phyloP scores from a whole-genome alignment of 805 yeast species.

The Ogataea haglerorum region DNA sequence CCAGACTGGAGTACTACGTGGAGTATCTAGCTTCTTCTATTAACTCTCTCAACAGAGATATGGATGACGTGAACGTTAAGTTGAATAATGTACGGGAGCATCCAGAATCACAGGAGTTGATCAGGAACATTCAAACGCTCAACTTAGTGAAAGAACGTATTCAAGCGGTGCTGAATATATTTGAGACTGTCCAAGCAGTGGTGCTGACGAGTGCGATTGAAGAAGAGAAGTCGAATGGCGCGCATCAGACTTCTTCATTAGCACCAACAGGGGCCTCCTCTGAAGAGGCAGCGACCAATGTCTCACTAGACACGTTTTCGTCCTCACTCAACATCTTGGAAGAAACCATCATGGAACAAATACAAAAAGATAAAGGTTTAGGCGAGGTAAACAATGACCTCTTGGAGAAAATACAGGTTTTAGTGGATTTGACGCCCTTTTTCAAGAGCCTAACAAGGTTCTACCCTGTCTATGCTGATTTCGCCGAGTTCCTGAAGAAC shows the following conservation, averaged over 20 bases:
- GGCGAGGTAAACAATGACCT: slow-evolving; percentile 34
- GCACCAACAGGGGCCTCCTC: slow-evolving; percentile 13
- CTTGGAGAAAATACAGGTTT: slow-evolving; percentile 41
- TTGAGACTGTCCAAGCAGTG: slow-evolving; percentile 43
- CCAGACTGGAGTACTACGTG: slow-evolving; percentile 63
- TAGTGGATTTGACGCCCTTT: slow-evolving; percentile 48
- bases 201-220: slow-evolving; percentile 31
- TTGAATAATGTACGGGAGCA: slow-evolving; percentile 14
- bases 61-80: slow-evolving; percentile 32
- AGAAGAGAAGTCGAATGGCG: slow-evolving; percentile 9
- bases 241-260: neutral
- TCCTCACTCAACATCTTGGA: slow-evolving; percentile 43
- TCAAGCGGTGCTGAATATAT: slow-evolving; percentile 41
- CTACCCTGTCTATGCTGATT: slow-evolving; percentile 46
- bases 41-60: slow-evolving; percentile 49
- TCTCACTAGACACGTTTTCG: slow-evolving; percentile 28
- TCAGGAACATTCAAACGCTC: slow-evolving; percentile 41
- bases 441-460: slow-evolving; percentile 53
- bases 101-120: slow-evolving; percentile 18
- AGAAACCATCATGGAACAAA: slow-evolving; percentile 42
- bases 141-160: slow-evolving; percentile 45
- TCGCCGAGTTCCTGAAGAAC: slow-evolving; percentile 39
- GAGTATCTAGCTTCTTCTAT: slow-evolving; percentile 59
- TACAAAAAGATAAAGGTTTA: slow-evolving; percentile 31
- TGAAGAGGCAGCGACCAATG: slow-evolving; percentile 7